These are phyloP conservation scores for Infundibulicybe gibba DNA, from an alignment of 768 basidiomycete genomes.

Conservation along the genomic window DNA sequence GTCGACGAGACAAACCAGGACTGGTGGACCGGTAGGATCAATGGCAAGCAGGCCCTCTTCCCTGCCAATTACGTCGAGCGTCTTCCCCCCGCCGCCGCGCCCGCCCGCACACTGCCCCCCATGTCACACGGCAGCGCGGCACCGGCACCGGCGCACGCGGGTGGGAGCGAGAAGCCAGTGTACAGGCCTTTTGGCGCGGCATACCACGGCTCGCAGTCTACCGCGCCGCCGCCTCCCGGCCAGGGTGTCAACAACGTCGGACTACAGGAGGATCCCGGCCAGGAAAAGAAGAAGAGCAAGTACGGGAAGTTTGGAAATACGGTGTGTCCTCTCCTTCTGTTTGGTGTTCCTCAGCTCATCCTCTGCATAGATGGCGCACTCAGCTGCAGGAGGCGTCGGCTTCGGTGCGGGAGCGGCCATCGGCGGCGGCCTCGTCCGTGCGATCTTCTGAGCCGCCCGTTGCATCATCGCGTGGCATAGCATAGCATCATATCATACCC, in stretches of 20 bases:
- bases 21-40: conserved; percentile 79
- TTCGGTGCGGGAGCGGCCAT: conserved; percentile 64
- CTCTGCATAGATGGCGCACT: conserved; percentile 46
- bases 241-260: conserved; percentile 35
- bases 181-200: conserved; percentile 46
- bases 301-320: conserved; percentile 56
- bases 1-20: conserved; percentile 77
- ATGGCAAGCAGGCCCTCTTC: conserved; percentile 71
- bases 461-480: too few species aligned
- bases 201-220: conserved; percentile 26
- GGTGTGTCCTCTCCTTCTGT: conserved; percentile 28
- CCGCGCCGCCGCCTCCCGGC: conserved; percentile 32
- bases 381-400: conserved; percentile 68
- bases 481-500: too few species aligned
- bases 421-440: conserved; percentile 43
- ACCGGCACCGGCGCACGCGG: conserved; percentile 15
- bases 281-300: conserved; percentile 54
- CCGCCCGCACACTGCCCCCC: conserved; percentile 9
- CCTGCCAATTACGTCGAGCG: conserved; percentile 75
- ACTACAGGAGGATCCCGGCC: conserved; percentile 36
- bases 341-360: neutral
- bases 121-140: conserved; percentile 18
- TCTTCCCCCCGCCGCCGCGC: conserved; percentile 14
- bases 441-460: conserved; percentile 27
- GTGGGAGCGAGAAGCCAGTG: conserved; percentile 20